Conservation (phyloP, 495 filamentous ascomycete genomes). For the Ramalina intermedia region DNA sequence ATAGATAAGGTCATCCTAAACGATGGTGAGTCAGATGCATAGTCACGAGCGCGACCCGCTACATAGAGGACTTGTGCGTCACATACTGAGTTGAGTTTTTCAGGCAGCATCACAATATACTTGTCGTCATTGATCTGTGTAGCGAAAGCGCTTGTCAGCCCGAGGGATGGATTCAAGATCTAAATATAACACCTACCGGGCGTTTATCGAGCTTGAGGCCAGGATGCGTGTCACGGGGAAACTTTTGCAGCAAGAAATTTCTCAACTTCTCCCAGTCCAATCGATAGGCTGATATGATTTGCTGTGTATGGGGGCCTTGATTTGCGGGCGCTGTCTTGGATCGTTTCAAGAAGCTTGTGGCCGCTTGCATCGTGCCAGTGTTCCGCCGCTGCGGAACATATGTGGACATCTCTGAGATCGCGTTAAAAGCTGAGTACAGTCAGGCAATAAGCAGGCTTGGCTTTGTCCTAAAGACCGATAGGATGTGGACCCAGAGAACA, state of each 20-base stretch:
- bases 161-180: not conserved
- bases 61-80: not conserved
- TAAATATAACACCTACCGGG: not conserved
- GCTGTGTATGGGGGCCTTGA: not conserved
- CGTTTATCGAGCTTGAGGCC: not conserved
- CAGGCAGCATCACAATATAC: not conserved
- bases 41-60: not conserved
- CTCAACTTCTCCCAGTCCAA: slow-evolving; percentile 1
- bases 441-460: no score
- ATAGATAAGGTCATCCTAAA: not conserved
- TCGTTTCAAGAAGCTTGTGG: not conserved
- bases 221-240: not conserved
- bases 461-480: no score
- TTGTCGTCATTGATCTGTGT: not conserved
- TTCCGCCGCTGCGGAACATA: not conserved
- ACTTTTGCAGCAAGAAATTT: not conserved
- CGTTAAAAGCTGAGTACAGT: no score
- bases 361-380: not conserved
- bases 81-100: not conserved
- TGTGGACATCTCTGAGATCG: no score
- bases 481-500: no score
- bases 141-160: not conserved
- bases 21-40: not conserved
- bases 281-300: not conserved
- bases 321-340: not conserved